Percentiles rank a stretch among this genome's conserved stretches.
Conservation (phyloP, 352 stramenopile genomes). For the Poterioochromonas sp. region DNA sequence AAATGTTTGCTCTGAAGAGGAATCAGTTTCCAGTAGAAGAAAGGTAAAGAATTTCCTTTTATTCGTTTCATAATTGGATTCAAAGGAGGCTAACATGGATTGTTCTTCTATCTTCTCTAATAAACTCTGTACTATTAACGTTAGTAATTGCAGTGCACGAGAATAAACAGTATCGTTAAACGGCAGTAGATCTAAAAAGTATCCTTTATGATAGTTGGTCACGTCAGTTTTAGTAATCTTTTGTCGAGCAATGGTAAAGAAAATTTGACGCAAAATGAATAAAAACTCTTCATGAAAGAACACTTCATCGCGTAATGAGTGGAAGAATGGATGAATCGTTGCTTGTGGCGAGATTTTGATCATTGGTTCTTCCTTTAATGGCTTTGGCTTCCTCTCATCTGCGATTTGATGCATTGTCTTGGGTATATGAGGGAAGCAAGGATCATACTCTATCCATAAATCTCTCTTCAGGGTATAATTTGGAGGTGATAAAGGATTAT, state of each 20-base stretch:
- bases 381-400: conserved; percentile 51
- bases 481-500: conserved; percentile 46
- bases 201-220: no score
- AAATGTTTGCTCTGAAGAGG: no score
- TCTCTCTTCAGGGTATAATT: conserved; percentile 51
- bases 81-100: no score
- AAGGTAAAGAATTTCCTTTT: no score
- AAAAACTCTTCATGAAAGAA: conserved; percentile 50
- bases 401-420: conserved; percentile 52
- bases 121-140: no score
- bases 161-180: not conserved
- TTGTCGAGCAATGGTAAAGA: conserved; percentile 40
- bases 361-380: conserved; percentile 41
- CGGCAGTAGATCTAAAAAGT: no score
- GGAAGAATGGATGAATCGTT: conserved; percentile 49
- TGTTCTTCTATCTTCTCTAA: no score
- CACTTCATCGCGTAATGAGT: conserved; percentile 49
- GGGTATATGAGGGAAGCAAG: conserved; percentile 56
- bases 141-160: not conserved
- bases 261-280: conserved; percentile 49
- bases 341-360: conserved; percentile 43
- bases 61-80: no score
- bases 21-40: no score
- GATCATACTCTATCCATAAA: conserved; percentile 58
- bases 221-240: no score